Percentiles rank a stretch among this genome's conserved stretches.
phyloP scores from a whole-genome alignment of 2,329 filamentous ascomycete species.

The Colletotrichum tanaceti region DNA sequence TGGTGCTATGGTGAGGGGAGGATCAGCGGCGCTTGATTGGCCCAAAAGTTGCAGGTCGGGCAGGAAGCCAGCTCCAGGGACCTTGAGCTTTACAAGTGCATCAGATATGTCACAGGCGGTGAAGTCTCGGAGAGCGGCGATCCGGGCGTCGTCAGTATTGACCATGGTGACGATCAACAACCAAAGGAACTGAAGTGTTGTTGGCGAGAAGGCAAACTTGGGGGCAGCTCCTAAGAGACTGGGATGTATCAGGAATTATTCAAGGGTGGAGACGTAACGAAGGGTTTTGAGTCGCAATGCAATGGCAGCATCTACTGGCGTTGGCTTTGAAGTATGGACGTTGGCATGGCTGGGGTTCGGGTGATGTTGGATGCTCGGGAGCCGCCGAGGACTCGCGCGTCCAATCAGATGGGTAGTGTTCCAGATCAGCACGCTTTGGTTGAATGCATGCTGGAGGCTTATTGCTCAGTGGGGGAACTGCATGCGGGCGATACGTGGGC shows the following conservation, averaged over 20 bases:
- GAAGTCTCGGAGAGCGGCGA: constrained; percentile 51
- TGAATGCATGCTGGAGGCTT: constrained; percentile 37
- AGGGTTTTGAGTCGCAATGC: constrained; percentile 3
- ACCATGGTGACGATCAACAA: constrained; percentile 29
- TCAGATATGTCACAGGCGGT: constrained; percentile 74
- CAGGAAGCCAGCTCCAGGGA: constrained; percentile 74
- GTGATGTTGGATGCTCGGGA: constrained; percentile 41
- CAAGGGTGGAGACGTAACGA: background rate
- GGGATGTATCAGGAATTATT: background rate
- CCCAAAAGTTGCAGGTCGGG: constrained; percentile 62
- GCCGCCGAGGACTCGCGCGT: constrained; percentile 44
- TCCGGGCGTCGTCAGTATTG: constrained; percentile 42
- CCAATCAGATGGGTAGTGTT: constrained; percentile 48
- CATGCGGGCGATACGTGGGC: constrained; percentile 8
- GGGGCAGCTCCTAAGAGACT: background rate
- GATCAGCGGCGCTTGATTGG: constrained; percentile 44
- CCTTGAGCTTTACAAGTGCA: constrained; percentile 76
- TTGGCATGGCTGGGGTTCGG: constrained; percentile 41
- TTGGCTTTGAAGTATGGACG: constrained; percentile 42
- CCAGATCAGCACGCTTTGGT: constrained; percentile 37
- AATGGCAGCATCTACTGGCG: background rate
- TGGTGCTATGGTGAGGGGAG: constrained; percentile 58
- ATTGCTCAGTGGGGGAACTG: constrained; percentile 26
- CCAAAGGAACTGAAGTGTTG: background rate
- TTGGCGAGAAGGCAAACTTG: background rate